Evolutionary conservation across 306 rosid species (phyloP), one percentile per base, ranked within the genome.

Genomic region (Ormosia emarginata): DNA sequence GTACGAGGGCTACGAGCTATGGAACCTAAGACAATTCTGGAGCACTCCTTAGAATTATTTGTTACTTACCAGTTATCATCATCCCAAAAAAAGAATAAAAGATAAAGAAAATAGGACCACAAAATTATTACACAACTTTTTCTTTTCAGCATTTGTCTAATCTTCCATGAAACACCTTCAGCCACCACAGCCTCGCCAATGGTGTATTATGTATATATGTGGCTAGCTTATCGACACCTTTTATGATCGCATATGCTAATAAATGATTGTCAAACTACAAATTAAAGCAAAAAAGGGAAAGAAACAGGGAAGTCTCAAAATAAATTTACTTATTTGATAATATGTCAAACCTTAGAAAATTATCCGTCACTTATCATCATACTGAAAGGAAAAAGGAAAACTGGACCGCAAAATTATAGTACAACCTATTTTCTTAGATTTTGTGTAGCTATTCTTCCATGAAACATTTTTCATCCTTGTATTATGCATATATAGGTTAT

Each of bases 101-200:
- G 58, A 17, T 49, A 80, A 67, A 61, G 32, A 17, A 68, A 44
- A 70, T 15, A 83, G 90, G 84, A 72, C 85, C 79, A 77, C 85
- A 67, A 67, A 80, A 77, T 78, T 57, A 61, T 57, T 47, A 62
- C 4, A n/a, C 43, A 49, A 52, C 81, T 62, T 80, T 76, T 83
- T 71, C 65, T 18, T 64, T 69, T 79, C 70, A 75, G 56, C 79
- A 80, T 80, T 75, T 75, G 81, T 43, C 70, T 76, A 65, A 52
- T 56, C 79, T 59, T 76, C 56, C 67, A 58, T 57, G 59, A 86
- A 80, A 59, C 67, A 61, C 63, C 71, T 83, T 56, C 50, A 52
- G 70, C 58, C 69, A 78, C 46, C 72, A 64, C 69, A 64, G 50
- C 69, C 49, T 65, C 32, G 1, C 32, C 83, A 55, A 79, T 55